Evolutionary conservation across 2,329 filamentous ascomycete species (phyloP).

Genomic region (Pseudovirgaria hyperparasitica): DNA sequence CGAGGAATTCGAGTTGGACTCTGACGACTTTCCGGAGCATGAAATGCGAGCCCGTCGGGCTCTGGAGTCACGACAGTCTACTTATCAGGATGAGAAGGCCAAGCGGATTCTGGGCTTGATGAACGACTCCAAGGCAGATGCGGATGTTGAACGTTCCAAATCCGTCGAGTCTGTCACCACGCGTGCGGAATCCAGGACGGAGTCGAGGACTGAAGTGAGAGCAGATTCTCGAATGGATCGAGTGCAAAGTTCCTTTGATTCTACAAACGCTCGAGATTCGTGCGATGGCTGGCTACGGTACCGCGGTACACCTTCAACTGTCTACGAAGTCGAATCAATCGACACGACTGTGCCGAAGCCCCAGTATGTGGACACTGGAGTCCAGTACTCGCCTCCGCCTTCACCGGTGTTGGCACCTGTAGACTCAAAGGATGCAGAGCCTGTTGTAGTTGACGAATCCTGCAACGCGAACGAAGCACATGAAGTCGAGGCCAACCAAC

Average conservation of each 20-base stretch:
- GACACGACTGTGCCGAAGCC: slow-evolving; percentile 21
- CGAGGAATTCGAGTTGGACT: slow-evolving; percentile 47
- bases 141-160: slow-evolving; percentile 11
- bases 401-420: slow-evolving; percentile 49
- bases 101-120: slow-evolving; percentile 32
- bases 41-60: slow-evolving; percentile 25
- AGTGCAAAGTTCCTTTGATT: too few species aligned
- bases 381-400: slow-evolving; percentile 73
- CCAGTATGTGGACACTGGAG: slow-evolving; percentile 59
- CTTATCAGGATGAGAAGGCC: slow-evolving; percentile 30
- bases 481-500: slow-evolving; percentile 60
- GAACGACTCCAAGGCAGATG: slow-evolving; percentile 15
- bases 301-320: too few species aligned
- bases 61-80: slow-evolving; percentile 28
- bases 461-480: slow-evolving; percentile 9
- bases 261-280: slow-evolving; percentile 13
- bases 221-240: too few species aligned
- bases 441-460: slow-evolving; percentile 11
- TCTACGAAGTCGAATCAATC: slow-evolving; percentile 12
- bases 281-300: slow-evolving; percentile 12
- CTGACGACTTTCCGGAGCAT: slow-evolving; percentile 43
- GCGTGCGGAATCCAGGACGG: slow-evolving; percentile 14
- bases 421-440: slow-evolving; percentile 12
- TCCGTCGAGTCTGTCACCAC: slow-evolving; percentile 10
- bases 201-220: too few species aligned